These are phyloP conservation scores for Apophysomyces variabilis DNA, from an alignment of 371 early-diverging fungal species.

Conservation along the genomic window DNA sequence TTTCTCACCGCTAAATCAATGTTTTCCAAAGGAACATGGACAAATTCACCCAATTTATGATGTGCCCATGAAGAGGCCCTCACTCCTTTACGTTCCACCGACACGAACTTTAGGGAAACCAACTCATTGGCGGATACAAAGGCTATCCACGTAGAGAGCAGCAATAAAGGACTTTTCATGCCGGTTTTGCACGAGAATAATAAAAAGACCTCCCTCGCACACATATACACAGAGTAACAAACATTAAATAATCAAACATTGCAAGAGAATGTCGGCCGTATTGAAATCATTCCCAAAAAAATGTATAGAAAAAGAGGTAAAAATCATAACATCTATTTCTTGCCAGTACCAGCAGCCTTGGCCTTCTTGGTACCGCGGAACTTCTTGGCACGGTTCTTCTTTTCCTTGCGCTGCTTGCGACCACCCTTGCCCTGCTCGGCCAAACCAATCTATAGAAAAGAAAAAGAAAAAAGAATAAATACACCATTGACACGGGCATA, in stretches of 20 bases:
- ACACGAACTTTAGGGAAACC: slow-evolving; percentile 21
- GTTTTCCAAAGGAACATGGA: slow-evolving; percentile 24
- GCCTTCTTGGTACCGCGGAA: slow-evolving; percentile 97
- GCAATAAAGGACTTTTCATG: background rate
- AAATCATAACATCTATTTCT: slow-evolving; percentile 44
- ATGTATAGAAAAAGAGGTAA: background rate
- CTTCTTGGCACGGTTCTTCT: slow-evolving; percentile 99
- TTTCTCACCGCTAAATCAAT: slow-evolving; percentile 26
- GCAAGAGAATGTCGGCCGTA: slow-evolving; percentile 8
- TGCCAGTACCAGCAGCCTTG: slow-evolving; percentile 70
- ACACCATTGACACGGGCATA: background rate
- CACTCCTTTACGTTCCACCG: slow-evolving; percentile 20
- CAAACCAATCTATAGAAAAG: slow-evolving; percentile 67
- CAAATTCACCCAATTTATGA: slow-evolving; percentile 6
- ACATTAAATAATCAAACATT: slow-evolving; percentile 10
- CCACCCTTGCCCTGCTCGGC: slow-evolving; percentile 79
- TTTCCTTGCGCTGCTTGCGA: slow-evolving; percentile 99
- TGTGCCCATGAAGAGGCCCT: slow-evolving; percentile 9
- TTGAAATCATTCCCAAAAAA: slow-evolving; percentile 7
- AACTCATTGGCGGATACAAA: slow-evolving; percentile 11
- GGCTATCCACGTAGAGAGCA: background rate
- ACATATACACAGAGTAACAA: background rate
- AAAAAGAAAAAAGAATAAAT: background rate
- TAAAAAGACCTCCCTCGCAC: background rate
- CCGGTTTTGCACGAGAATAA: background rate